Evolutionary conservation across 2,329 filamentous ascomycete species (phyloP).

Genomic region (Neopestalotiopsis rosae): DNA sequence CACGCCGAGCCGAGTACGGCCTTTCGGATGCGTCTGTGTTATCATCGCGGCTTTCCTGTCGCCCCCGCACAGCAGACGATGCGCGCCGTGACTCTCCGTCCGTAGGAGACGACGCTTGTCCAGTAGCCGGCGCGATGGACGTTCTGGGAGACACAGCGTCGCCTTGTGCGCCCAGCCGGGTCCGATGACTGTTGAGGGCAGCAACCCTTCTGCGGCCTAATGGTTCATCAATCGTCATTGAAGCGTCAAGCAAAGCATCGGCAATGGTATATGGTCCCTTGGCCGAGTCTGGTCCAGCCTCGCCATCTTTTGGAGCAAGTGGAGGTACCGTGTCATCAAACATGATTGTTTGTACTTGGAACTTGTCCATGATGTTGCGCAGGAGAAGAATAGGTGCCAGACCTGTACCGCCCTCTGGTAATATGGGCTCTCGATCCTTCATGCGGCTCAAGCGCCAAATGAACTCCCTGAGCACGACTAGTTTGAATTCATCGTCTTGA

Average conservation of each 20-base stretch:
- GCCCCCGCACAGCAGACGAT: conserved; percentile 38
- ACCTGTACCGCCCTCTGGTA: conserved; percentile 48
- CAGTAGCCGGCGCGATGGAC: conserved; percentile 27
- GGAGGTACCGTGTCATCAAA: conserved; percentile 78
- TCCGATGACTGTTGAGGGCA: conserved; percentile 56
- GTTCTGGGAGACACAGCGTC: conserved; percentile 40
- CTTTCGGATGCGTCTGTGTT: conserved; percentile 44
- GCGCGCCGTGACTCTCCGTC: conserved; percentile 42
- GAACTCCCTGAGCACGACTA: conserved; percentile 85
- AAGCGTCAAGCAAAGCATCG: conserved; percentile 90
- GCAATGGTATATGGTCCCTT: conserved; percentile 76
- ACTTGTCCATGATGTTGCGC: conserved; percentile 72
- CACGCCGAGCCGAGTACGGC: conserved; percentile 48
- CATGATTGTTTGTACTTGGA: conserved; percentile 81
- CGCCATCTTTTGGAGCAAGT: conserved; percentile 41
- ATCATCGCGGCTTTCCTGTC: conserved; percentile 36
- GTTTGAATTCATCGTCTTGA: conserved; percentile 85
- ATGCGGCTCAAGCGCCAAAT: conserved; percentile 85
- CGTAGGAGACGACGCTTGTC: conserved; percentile 33
- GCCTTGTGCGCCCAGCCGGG: conserved; percentile 45
- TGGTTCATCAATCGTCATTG: conserved; percentile 80
- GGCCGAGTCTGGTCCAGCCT: conserved; percentile 37
- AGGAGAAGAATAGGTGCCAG: conserved; percentile 77
- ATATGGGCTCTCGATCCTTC: conserved; percentile 59
- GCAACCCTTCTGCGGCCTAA: conserved; percentile 58